These are phyloP conservation scores for Myotisia sp. DNA, from an alignment of 2,329 filamentous ascomycete genomes.

Conservation along the genomic window DNA sequence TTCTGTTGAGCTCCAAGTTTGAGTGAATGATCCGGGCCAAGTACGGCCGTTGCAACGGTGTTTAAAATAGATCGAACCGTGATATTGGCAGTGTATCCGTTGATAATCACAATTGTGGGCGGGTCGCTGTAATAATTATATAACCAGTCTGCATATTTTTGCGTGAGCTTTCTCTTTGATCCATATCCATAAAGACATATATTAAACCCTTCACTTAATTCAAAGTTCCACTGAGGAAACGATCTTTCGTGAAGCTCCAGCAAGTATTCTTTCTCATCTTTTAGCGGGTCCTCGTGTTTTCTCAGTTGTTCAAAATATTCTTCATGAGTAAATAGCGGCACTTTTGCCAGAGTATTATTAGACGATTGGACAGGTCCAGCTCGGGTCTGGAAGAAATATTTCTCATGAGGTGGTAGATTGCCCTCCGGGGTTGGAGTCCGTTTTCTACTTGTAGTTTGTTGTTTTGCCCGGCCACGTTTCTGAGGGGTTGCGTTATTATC, in stretches of 20 bases:
- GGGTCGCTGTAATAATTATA: conserved; percentile 32
- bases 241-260: conserved; percentile 62
- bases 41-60: conserved; percentile 52
- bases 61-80: conserved; percentile 33
- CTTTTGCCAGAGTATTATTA: conserved; percentile 62
- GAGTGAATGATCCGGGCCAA: conserved; percentile 26
- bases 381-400: conserved; percentile 87
- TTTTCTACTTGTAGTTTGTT: no score
- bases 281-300: conserved; percentile 53
- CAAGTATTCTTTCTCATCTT: conserved; percentile 54
- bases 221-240: conserved; percentile 86
- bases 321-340: conserved; percentile 72
- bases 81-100: conserved; percentile 53
- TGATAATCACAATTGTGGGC: conserved; percentile 61
- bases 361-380: conserved; percentile 71
- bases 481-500: conserved; percentile 36
- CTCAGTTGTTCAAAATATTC: conserved; percentile 67
- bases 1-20: conserved; percentile 51
- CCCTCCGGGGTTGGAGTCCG: conserved; percentile 66
- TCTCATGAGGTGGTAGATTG: conserved; percentile 72
- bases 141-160: conserved; percentile 58
- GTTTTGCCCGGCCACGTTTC: conserved; percentile 39
- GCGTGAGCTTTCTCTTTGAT: conserved; percentile 64
- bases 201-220: conserved; percentile 73
- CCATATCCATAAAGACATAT: conserved; percentile 87